Evolutionary conservation across 2,329 filamentous ascomycete species (phyloP).

Genomic region (Clarireedia sp.): DNA sequence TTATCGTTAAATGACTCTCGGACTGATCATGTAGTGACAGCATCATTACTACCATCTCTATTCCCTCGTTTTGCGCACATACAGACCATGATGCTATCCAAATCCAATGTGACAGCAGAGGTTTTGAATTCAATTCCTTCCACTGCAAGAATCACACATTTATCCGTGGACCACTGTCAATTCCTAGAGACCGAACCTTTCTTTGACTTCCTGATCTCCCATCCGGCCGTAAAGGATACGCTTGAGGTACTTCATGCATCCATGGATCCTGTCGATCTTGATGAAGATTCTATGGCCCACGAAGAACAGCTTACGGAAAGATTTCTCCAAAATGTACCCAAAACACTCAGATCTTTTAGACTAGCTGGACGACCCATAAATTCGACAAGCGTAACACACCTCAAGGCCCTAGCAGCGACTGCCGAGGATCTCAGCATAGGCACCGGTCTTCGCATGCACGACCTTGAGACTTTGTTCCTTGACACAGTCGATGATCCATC

Average conservation of each 20-base stretch:
- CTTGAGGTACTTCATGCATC: conserved; percentile 1
- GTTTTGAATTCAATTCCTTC: conserved; percentile 60
- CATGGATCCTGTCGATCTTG: background rate
- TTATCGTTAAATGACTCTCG: conserved; percentile 4
- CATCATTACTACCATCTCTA: background rate
- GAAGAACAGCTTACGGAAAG: background rate
- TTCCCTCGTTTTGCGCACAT: conserved; percentile 3
- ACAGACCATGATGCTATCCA: conserved; percentile 40
- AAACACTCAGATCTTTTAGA: conserved; percentile 1
- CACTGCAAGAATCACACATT: conserved; percentile 61
- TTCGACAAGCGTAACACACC: background rate
- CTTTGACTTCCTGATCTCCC: conserved; percentile 59
- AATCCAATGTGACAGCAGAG: conserved; percentile 62
- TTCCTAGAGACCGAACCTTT: conserved; percentile 57
- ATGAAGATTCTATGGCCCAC: background rate
- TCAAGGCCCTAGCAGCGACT: background rate
- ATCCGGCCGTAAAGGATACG: conserved; percentile 29
- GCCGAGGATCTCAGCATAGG: conserved; percentile 11
- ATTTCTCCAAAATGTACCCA: background rate
- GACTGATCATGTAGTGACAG: background rate
- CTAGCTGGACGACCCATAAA: conserved; percentile 6
- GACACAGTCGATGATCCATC: background rate
- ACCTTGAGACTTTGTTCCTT: conserved; percentile 16
- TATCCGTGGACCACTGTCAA: conserved; percentile 68
- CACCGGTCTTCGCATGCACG: conserved; percentile 7